These are phyloP conservation scores for Botrytis aclada DNA, from an alignment of 2,329 filamentous ascomycete species.

Conservation along the genomic window DNA sequence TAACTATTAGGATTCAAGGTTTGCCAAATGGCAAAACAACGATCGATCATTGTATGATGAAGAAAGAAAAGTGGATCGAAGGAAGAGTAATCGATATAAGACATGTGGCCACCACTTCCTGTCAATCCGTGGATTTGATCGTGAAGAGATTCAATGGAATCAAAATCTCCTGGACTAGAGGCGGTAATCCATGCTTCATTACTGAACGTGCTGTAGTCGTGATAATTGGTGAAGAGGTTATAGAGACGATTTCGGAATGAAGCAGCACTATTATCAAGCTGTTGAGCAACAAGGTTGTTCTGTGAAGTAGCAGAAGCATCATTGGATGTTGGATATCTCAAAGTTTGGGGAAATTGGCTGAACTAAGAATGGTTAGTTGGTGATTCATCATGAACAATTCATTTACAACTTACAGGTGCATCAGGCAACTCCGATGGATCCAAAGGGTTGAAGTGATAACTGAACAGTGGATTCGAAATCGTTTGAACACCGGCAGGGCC, in stretches of 20 bases:
- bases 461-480: conserved; percentile 52
- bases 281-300: conserved; percentile 53
- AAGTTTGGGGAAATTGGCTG: conserved; percentile 57
- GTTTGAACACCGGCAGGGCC: conserved; percentile 48
- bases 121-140: conserved; percentile 60
- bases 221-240: conserved; percentile 64
- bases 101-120: conserved; percentile 51
- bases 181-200: conserved; percentile 62
- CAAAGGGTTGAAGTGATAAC: conserved; percentile 47
- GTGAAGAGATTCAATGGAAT: conserved; percentile 65
- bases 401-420: conserved; percentile 50
- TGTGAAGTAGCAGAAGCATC: conserved; percentile 51
- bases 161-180: conserved; percentile 46
- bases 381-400: not conserved
- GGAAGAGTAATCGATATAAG: conserved; percentile 43
- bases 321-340: conserved; percentile 49
- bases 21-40: conserved; percentile 54
- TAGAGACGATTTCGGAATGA: conserved; percentile 62
- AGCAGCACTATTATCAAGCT: conserved; percentile 51
- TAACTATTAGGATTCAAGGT: conserved; percentile 41
- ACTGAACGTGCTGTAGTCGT: conserved; percentile 65
- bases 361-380: conserved; percentile 44
- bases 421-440: conserved; percentile 52
- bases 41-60: conserved; percentile 57
- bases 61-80: conserved; percentile 51